These are phyloP conservation scores for Amaranthus tricolor DNA, from an alignment of 179 eudicot genomes.

Conservation along the genomic window DNA sequence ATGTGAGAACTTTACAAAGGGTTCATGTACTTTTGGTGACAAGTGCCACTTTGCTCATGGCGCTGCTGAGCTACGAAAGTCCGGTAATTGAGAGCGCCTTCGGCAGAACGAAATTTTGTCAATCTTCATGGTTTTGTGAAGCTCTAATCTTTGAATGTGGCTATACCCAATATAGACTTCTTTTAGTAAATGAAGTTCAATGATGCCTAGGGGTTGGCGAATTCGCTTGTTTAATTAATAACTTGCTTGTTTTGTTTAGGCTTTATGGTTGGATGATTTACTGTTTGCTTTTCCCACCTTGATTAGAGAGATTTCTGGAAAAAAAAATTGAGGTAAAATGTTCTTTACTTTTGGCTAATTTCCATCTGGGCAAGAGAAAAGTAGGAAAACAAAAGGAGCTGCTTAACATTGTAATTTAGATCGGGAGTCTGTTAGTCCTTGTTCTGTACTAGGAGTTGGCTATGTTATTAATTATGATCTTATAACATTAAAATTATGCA, in stretches of 20 bases:
- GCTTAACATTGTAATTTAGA: background rate
- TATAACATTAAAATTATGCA: background rate
- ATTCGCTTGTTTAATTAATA: background rate
- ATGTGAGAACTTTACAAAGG: constrained; percentile 54
- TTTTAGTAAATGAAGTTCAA: constrained; percentile 24
- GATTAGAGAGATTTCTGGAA: constrained; percentile 10
- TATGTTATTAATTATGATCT: background rate
- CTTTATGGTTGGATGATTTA: constrained; percentile 10
- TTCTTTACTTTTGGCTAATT: background rate
- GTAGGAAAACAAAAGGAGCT: background rate
- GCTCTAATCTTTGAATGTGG: constrained; percentile 19
- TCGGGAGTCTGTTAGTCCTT: background rate
- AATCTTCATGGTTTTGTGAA: constrained; percentile 14
- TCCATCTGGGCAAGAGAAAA: background rate
- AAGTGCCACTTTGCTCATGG: constrained; percentile 67
- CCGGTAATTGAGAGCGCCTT: constrained; percentile 23
- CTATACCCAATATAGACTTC: constrained; percentile 11
- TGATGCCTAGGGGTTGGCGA: constrained; percentile 18
- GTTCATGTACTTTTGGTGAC: constrained; percentile 58
- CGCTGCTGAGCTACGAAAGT: constrained; percentile 44
- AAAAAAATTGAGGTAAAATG: background rate
- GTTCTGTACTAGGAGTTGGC: background rate
- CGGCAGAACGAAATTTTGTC: constrained; percentile 19
- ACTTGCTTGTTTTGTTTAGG: constrained; percentile 15
- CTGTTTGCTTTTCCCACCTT: background rate